Evolutionary conservation across 805 yeast species (phyloP).

Genomic region (Cephaloascus fragrans): DNA sequence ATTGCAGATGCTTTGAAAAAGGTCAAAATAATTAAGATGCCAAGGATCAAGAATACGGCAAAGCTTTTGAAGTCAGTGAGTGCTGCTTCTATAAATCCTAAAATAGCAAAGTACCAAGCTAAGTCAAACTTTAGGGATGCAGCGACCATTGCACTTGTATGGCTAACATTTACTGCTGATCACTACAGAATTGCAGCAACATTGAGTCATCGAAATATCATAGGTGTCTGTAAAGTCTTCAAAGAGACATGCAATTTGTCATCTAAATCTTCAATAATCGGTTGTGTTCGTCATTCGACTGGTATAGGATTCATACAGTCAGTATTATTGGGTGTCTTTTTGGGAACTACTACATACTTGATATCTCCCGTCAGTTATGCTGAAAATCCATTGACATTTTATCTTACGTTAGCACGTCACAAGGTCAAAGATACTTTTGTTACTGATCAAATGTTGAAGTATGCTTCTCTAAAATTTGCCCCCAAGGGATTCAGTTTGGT

Average conservation of each 20-base stretch:
- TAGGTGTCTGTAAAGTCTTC: conserved; percentile 77
- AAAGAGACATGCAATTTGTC: conserved; percentile 88
- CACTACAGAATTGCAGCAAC: conserved; percentile 51
- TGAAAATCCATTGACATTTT: conserved; percentile 62
- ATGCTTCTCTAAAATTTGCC: conserved; percentile 51
- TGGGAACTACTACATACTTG: conserved; percentile 79
- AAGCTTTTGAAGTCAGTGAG: conserved; percentile 38
- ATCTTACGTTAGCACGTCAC: conserved; percentile 58
- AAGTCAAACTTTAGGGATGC: conserved; percentile 26
- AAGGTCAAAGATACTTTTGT: conserved; percentile 81
- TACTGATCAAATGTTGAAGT: conserved; percentile 73
- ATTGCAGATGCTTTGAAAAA: conserved; percentile 50
- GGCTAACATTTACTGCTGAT: conserved; percentile 68
- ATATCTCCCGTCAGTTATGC: conserved; percentile 74
- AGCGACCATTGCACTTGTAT: conserved; percentile 43
- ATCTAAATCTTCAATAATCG: conserved; percentile 62
- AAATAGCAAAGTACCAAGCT: conserved; percentile 32
- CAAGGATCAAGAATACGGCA: conserved; percentile 57
- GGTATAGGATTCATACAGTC: conserved; percentile 89
- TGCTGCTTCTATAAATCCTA: conserved; percentile 29
- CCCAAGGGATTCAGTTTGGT: conserved; percentile 55
- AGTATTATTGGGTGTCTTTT: conserved; percentile 71
- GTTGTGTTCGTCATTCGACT: conserved; percentile 74
- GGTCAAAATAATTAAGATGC: conserved; percentile 20
- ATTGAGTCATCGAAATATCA: conserved; percentile 50